Evolutionary conservation across 2,329 filamentous ascomycete species (phyloP).

Genomic region (Penicillium sp.): DNA sequence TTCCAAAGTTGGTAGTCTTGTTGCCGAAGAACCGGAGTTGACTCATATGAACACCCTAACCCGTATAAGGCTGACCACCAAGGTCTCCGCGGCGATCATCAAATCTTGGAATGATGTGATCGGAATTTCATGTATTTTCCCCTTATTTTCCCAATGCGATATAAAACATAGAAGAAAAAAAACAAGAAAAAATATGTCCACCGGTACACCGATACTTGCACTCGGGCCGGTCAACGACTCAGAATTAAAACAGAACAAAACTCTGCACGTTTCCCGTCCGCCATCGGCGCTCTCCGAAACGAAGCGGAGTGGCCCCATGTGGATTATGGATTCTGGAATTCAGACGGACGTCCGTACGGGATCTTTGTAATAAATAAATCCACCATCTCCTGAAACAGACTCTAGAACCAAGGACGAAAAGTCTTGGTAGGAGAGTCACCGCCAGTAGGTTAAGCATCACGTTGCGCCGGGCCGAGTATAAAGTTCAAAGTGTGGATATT

Average conservation of each 20-base stretch:
- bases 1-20: background rate
- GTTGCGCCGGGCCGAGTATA: conserved; percentile 21
- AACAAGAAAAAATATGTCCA: background rate
- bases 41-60: background rate
- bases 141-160: background rate
- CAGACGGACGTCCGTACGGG: background rate
- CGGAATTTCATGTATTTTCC: background rate
- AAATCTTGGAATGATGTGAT: background rate
- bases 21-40: background rate
- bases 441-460: conserved; percentile 11
- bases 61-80: background rate
- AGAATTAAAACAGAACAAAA: background rate
- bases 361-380: background rate
- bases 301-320: background rate
- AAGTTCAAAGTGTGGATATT: conserved; percentile 3
- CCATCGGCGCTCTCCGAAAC: background rate
- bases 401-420: conserved; percentile 1
- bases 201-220: background rate
- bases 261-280: background rate
- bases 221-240: background rate
- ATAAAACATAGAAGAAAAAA: background rate
- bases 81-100: background rate
- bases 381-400: background rate
- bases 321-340: background rate
- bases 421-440: conserved; percentile 1